Evolutionary conservation across 2,329 filamentous ascomycete species (phyloP).

Genomic region (Cladosporium sp.): DNA sequence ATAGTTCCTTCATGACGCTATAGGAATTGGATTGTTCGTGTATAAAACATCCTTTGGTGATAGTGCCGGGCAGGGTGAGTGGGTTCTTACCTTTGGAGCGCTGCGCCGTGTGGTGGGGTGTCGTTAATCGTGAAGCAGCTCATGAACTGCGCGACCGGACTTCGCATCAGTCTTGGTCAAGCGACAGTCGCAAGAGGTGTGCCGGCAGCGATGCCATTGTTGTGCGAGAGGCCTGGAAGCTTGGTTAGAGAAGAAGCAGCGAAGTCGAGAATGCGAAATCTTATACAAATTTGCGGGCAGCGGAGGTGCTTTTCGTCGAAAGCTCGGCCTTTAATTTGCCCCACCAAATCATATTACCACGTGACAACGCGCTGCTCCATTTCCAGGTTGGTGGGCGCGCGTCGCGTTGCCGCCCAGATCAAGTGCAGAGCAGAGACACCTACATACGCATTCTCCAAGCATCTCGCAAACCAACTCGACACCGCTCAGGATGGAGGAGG

Average conservation of each 20-base stretch:
- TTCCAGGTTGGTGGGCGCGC: too few species aligned
- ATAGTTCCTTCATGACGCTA: slow-evolving; percentile 53
- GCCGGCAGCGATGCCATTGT: slow-evolving; percentile 3
- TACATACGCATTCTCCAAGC: not conserved
- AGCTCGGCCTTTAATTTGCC: not conserved
- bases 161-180: not conserved
- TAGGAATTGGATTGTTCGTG: slow-evolving; percentile 62
- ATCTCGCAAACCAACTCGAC: not conserved
- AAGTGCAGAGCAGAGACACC: not conserved
- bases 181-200: slow-evolving; percentile 3
- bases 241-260: not conserved
- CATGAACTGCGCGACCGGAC: not conserved
- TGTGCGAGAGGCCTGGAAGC: slow-evolving; percentile 8
- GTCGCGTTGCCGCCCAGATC: not conserved
- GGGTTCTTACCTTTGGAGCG: slow-evolving; percentile 11
- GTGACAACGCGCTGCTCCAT: not conserved
- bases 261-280: slow-evolving; percentile 8
- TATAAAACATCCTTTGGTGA: slow-evolving; percentile 31
- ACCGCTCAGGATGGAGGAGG: slow-evolving; percentile 7
- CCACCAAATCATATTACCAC: not conserved
- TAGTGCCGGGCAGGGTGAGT: slow-evolving; percentile 6
- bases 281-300: slow-evolving; percentile 13
- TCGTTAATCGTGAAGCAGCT: slow-evolving; percentile 2
- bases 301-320: not conserved
- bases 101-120: not conserved